Conservation (phyloP, 2,329 filamentous ascomycete species). For the Arachnopeziza araneosa region DNA sequence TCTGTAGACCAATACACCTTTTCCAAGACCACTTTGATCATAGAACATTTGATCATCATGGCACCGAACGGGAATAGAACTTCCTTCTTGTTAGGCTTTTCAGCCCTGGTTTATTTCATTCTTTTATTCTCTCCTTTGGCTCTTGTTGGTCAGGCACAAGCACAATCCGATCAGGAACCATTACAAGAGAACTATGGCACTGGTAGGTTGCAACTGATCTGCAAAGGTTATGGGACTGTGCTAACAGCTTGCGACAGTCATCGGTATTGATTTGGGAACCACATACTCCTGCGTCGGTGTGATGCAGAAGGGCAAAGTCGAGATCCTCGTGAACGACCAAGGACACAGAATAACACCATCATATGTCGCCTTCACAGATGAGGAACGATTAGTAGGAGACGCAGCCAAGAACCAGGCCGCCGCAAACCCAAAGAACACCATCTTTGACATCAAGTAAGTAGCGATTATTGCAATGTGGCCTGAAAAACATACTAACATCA, state of each 20-base stretch:
- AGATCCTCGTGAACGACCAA: conserved; percentile 95
- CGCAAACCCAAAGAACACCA: conserved; percentile 68
- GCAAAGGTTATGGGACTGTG: not conserved
- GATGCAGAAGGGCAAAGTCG: conserved; percentile 92
- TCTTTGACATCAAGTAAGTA: conserved; percentile 82
- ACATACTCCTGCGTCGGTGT: conserved; percentile 89
- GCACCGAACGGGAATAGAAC: conserved; percentile 53
- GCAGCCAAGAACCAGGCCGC: conserved; percentile 95
- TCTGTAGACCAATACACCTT: conserved; percentile 8
- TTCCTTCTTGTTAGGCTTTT: conserved; percentile 74
- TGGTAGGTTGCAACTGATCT: conserved; percentile 36
- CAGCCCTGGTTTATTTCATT: conserved; percentile 85
- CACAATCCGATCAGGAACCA: conserved; percentile 61
- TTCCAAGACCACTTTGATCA: conserved; percentile 17
- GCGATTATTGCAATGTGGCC: conserved; percentile 4
- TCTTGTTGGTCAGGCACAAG: conserved; percentile 70
- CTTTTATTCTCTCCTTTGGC: conserved; percentile 84
- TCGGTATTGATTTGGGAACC: conserved; percentile 93
- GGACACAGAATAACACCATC: conserved; percentile 94
- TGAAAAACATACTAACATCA: conserved; percentile 29
- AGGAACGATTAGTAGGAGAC: conserved; percentile 94
- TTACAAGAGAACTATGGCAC: conserved; percentile 71
- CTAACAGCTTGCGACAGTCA: conserved; percentile 46
- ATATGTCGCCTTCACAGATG: conserved; percentile 94
- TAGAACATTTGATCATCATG: conserved; percentile 39